Percentiles rank a stretch among this genome's conserved stretches.
phyloP scores from a whole-genome alignment of 345 rosid genomes.

The Litchi chinensis region DNA sequence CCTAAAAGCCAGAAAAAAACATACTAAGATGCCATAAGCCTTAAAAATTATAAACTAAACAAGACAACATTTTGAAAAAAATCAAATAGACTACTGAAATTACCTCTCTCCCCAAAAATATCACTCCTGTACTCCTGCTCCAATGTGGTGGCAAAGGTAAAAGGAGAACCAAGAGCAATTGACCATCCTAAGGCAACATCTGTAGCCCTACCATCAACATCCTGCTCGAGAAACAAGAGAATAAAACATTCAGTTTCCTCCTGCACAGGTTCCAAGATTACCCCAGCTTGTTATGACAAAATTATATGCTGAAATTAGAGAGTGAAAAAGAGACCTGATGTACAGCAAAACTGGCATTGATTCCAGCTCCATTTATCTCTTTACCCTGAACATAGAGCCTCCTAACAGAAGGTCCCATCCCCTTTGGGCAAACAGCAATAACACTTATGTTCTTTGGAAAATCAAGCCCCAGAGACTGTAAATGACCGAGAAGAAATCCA shows the following conservation, averaged over 20 bases:
- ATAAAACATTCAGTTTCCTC: not conserved
- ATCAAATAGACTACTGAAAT: constrained; percentile 27
- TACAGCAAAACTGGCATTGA: constrained; percentile 41
- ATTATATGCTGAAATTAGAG: not conserved
- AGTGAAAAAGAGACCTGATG: constrained; percentile 37
- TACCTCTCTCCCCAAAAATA: constrained; percentile 71
- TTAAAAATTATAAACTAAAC: not conserved
- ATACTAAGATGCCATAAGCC: not conserved
- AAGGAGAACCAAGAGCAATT: constrained; percentile 65
- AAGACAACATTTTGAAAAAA: constrained; percentile 6
- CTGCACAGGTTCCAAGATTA: not conserved
- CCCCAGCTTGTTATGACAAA: not conserved
- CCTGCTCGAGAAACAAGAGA: constrained; percentile 30
- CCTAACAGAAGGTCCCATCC: constrained; percentile 53
- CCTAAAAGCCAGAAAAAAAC: constrained; percentile 42
- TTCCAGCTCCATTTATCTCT: constrained; percentile 49
- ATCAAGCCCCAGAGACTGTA: constrained; percentile 41
- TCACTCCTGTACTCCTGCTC: constrained; percentile 69
- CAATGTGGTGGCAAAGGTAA: constrained; percentile 60
- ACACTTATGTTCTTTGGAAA: constrained; percentile 52
- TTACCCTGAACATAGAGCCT: constrained; percentile 56
- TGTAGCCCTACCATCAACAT: constrained; percentile 65
- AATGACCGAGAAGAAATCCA: constrained; percentile 56
- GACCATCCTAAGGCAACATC: constrained; percentile 73
- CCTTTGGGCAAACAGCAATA: constrained; percentile 53